Base-by-base conservation (phyloP, 495 filamentous ascomycete species). In the Hypoxylon perforatum region DNA sequence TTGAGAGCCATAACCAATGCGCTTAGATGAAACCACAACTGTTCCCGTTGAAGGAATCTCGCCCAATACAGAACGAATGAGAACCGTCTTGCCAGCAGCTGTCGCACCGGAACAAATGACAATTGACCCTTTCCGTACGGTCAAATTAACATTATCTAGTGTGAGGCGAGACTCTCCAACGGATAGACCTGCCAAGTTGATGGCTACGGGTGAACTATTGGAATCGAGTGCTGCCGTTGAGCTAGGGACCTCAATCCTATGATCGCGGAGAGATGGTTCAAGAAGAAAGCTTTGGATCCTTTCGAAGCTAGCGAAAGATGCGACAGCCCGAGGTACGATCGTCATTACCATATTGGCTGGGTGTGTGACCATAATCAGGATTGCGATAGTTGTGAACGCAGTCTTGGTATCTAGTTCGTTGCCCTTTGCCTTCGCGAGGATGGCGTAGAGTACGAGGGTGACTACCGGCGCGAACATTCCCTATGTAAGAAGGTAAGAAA, bases 291-390 rank as follows among this genome's bases (percentile, higher is more conserved):
- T 60, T 64, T 81, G 73, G 2, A 78, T 77, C 18, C 74, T 74
- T 9, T 77, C 72, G 25, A 78, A 75, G 49, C 73, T 71, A 1
- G 79, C 56, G 10, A 66, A 69, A 1, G 73, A 65, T 0, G 69
- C 74, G 6, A 79, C 58, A 0, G 67, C 69, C 8, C 74, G 69
- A 10, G 81, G 76, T 8, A 77, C 48, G 14, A 75, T 71, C 1
- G 77, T 79, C 76, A 79, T 76, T 42, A 80, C 67, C 77, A 80
- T 81, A 18, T 81, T 81, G 1, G 77, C 76, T 0, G 76, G 75
- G 21, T 81, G 73, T 3, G 76, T 80, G 0, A 80, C 65, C 65
- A 81, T 67, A 6, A 51, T 57, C 1, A 80, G 35, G 23, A 77
- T 66, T 3, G 78, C 76, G 36, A 78, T 70, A 1, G 76, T 76